Evolutionary conservation across 2,329 filamentous ascomycete genomes (phyloP), one percentile per base, ranked within the genome.

Genomic region (Aspergillus sp.): DNA sequence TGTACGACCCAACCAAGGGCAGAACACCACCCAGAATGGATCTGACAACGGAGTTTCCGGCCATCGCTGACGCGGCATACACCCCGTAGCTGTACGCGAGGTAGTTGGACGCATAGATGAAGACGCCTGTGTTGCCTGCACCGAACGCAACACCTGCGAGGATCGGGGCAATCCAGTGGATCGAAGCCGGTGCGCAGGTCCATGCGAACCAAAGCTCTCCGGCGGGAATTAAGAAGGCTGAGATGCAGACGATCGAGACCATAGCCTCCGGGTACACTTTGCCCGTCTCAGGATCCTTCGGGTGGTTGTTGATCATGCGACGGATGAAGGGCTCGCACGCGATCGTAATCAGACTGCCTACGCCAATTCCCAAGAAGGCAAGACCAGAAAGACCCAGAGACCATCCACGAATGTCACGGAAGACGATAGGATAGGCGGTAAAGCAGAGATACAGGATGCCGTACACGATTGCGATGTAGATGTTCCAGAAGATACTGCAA

Each of bases 391-490:
- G 72, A 1, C 88, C 86, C 0, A 87, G 77, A 2, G 79, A 79
- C 92, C 91, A 96, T 54, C 89, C 89, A 16, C 92, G 87, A 52
- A 83, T 73, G 38, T 87, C 77, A 10, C 79, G 78, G 71, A 94
- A 96, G 52, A 95, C 87, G 53, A 95, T 87, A 0, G 91, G 91
- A 68, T 95, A 95, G 11, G 89, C 90, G 14, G 95, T 87, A 74
- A 96, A 96, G 72, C 90, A 95, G 30, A 96, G 83, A 65, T 94
- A 94, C 1, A 96, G 77, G 38, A 95, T 90, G 16, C 85, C 89
- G 68, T 96, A 96, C 33, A 95, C 83, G 36, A 95, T 76, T 0
- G 88, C 82, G 57, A 88, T 82, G 60, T 87, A 88, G 32, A 85
- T 68, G 63, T 87, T 82, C 84, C 84, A 93, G 66, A 85, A 85